These are phyloP conservation scores for Metschnikowia proteae DNA, from an alignment of 805 yeast species.

Conservation along the genomic window DNA sequence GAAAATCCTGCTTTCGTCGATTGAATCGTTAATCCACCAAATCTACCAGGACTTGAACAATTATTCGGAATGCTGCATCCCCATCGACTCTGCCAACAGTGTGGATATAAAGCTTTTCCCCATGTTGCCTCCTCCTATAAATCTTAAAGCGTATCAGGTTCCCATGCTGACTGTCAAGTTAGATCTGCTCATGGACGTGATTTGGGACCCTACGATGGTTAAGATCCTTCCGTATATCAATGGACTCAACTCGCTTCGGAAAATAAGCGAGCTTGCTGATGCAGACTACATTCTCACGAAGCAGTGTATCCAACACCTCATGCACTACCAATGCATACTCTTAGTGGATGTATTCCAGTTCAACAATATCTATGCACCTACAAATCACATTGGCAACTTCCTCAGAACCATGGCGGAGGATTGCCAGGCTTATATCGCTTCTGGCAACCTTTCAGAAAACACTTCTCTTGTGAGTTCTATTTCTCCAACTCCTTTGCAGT, in stretches of 20 bases:
- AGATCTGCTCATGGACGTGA: conserved; percentile 69
- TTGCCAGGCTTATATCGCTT: conserved; percentile 77
- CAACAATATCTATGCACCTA: conserved; percentile 82
- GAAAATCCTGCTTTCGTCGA: conserved; percentile 36
- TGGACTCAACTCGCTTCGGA: conserved; percentile 79
- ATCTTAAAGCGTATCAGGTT: conserved; percentile 75
- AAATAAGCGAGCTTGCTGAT: conserved; percentile 74
- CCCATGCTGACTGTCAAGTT: conserved; percentile 86
- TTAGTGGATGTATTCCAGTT: conserved; percentile 88
- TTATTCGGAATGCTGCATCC: conserved; percentile 93
- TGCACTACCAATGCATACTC: conserved; percentile 83
- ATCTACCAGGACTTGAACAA: conserved; percentile 91
- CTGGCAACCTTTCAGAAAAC: conserved; percentile 21
- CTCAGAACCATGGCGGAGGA: conserved; percentile 66
- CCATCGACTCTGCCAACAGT: conserved; percentile 83
- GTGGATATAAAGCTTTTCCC: conserved; percentile 95
- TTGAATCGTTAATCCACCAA: conserved; percentile 80
- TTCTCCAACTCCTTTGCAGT: conserved; percentile 1
- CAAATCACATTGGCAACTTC: conserved; percentile 69
- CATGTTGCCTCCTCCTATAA: conserved; percentile 73
- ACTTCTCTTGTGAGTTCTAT: neutral
- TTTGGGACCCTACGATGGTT: conserved; percentile 97
- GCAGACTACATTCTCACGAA: conserved; percentile 75
- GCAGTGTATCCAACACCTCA: conserved; percentile 85
- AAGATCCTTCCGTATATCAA: conserved; percentile 81